Base-by-base conservation (phyloP, 305 asterid species). In the Plantago lanceolata region DNA sequence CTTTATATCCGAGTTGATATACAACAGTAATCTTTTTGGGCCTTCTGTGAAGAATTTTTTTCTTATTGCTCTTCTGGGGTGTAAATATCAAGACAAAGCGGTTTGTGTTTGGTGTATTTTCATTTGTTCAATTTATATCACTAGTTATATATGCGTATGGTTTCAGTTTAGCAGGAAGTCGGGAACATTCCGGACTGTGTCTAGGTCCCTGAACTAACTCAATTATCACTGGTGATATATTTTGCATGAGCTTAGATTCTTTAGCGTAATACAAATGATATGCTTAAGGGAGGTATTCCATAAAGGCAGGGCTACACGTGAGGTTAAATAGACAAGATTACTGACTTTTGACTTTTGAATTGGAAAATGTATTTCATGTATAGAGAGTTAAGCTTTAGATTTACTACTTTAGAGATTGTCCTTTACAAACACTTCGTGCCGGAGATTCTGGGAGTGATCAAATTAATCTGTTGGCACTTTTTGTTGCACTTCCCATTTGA, bases 401-500 rank as follows among this genome's bases (percentile, higher is more conserved):
- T 64, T 47, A 45, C 12, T 6, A 21, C 57, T 67, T 13, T 47
- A 28, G 43, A 54, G 73, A 44, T 69, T 58, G 48, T 26, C 35
- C 12, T 59, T 48, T 50, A 24, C 54, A 63, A 52, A 51, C 40
- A 45, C 64, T 66, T 44, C 18, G 8, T 50, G 19, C 7, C 19
- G 45, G 4, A 18, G 55, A 61, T 29, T 16, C 18, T 11, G 33
- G 48, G 52, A 59, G 52, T 17, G 17, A 31, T 59, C 29, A 54
- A 13, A 33, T 61, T 13, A 64, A 31, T 4, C 16, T 7, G 1
- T 48, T 16, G 59, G 18, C 37, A 44, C 18, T n/a, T 59, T 4
- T 20, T 28, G 14, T 13, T 1, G 5, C 19, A 18, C 35, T 18
- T 60, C 5, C 48, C 9, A 44, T 5, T 20, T 17, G 43, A 3